Base-by-base conservation (phyloP, 148 eudicot species). In the Chenopodium suecicum region DNA sequence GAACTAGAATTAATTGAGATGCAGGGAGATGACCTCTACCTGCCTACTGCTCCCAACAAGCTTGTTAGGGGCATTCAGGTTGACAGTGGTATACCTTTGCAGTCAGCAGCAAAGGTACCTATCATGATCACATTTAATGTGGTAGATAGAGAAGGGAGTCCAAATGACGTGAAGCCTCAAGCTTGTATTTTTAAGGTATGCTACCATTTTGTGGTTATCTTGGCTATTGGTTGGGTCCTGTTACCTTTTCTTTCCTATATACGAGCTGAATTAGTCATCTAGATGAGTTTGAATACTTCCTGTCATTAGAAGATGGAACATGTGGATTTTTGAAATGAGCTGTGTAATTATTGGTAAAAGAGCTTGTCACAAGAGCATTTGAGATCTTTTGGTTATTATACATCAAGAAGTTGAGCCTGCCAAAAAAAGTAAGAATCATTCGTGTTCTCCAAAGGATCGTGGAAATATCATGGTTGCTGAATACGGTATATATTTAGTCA, bases 31-130 rank as follows among this genome's bases (percentile, higher is more conserved):
- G 94, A 90, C 88, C 92, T 94, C 32, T 96, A 96, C 86, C 90
- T 96, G 58, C 99, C 99, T 81, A 96, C 98, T 75, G 99, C 97
- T 86, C 91, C 95, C 71, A 89, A 68, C 82, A 96, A 94, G 85
- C 85, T 91, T 89, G 99, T 96, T 31, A 88, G 89, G 87, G 95
- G 99, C 66, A 94, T 96, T 84, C 97, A 88, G 81, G 92, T 94
- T 85, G 93, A 96, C 82, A 96, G 99, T 88, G 98, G 99, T 77
- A 92, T 96, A 78, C 98, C 99, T 54, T 87, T 96, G 85, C 99
- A 96, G 82, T 96, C 99, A 73, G 99, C 99, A 16, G 99, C 99
- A 48, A 96, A 96, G 87, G 98, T 96, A 86, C 99, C 99, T 52
- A 96, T 96, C 74, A 94, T 96, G 99, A 96, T 96, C 84, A 96